Base-by-base conservation (phyloP, 2,329 filamentous ascomycete genomes). In the Rhytidhysteron rufulum region DNA sequence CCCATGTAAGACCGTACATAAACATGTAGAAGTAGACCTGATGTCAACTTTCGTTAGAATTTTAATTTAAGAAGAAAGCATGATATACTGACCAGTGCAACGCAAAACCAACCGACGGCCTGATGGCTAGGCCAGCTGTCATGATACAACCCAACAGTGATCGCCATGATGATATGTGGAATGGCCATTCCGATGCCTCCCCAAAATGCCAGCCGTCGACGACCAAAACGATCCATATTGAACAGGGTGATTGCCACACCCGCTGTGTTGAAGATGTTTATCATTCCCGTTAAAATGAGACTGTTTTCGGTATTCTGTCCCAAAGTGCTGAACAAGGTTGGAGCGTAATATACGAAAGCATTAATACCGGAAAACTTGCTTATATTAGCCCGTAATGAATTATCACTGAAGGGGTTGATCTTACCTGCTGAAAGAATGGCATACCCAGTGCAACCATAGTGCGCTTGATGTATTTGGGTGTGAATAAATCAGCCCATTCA, bases 21-120 rank as follows among this genome's bases (percentile, higher is more conserved):
- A 83, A 62, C 57, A 85, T 78, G 54, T 83, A 83, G 31, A 83
- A 70, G 34, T 83, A 69, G n/a, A 81, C n/a, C n/a, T n/a, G n/a
- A n/a, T n/a, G n/a, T n/a, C n/a, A n/a, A n/a, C n/a, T n/a, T n/a
- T n/a, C n/a, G n/a, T n/a, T n/a, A n/a, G n/a, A n/a, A n/a, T n/a
- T n/a, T n/a, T n/a, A n/a, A n/a, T n/a, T n/a, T n/a, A n/a, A n/a
- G n/a, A n/a, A n/a, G n/a, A n/a, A n/a, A n/a, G n/a, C n/a, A n/a
- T n/a, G n/a, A n/a, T n/a, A n/a, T n/a, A n/a, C n/a, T n/a, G n/a
- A n/a, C 65, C 47, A 81, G 76, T 0, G 75, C 74, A 1, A 81
- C 73, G n/a, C 68, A 72, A 11, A 66, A 63, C 77, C 77, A 80
- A 6, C 79, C 79, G 43, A 74, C 69, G 0, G 67, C 58, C 3